A percentile compares a stretch with the other conserved stretches of the same genome.
Evolutionary conservation across 441 rosid species (phyloP).

Genomic region (Bruguiera hainesii): DNA sequence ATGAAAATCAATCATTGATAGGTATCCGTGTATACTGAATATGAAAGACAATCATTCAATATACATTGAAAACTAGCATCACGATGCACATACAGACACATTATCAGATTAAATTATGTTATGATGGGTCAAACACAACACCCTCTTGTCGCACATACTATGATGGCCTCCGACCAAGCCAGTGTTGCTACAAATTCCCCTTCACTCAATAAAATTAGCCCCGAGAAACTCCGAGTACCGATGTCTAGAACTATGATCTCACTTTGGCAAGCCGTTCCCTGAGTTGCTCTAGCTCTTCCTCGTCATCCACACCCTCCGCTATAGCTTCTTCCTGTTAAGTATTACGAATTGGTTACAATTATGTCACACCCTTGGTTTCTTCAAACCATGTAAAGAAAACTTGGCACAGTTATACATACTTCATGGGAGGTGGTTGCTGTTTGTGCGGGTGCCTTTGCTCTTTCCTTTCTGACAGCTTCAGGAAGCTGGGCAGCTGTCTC

Average conservation of each 20-base stretch:
- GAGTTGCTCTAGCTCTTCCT: conserved; percentile 69
- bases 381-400: conserved; percentile 6
- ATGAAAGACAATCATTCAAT: too few relatives aligned
- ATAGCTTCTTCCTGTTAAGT: conserved; percentile 57
- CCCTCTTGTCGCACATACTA: too few relatives aligned
- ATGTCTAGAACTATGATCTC: conserved; percentile 43
- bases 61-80: too few relatives aligned
- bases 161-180: too few relatives aligned
- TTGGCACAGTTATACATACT: conserved; percentile 21
- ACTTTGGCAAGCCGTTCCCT: conserved; percentile 76
- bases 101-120: too few relatives aligned
- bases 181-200: too few relatives aligned
- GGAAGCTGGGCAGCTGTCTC: conserved; percentile 82
- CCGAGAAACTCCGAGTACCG: too few relatives aligned
- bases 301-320: conserved; percentile 66
- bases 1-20: too few relatives aligned
- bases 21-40: too few relatives aligned
- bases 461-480: conserved; percentile 48
- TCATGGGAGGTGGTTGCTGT: conserved; percentile 32
- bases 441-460: conserved; percentile 31
- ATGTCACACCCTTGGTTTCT: conserved; percentile 14
- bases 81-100: too few relatives aligned
- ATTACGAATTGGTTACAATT: neutral
- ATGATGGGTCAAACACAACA: too few relatives aligned
- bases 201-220: too few relatives aligned